Percentiles rank a stretch among this genome's conserved stretches.
Evolutionary conservation across 2,329 filamentous ascomycete genomes (phyloP).

Genomic region (Xylariaceae sp.): DNA sequence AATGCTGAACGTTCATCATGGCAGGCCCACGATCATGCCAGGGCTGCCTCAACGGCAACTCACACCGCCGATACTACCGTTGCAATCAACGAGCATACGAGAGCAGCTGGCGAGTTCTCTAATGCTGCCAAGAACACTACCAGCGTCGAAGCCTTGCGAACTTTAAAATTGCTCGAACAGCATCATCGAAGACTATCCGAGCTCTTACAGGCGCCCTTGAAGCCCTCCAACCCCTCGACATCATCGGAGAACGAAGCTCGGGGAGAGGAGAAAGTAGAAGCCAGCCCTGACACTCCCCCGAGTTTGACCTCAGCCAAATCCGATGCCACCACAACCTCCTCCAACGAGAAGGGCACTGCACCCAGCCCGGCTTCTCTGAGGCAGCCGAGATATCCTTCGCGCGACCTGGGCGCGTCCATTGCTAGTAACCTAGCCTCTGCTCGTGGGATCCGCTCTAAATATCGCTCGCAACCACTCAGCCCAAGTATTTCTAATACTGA

Average conservation of each 20-base stretch:
- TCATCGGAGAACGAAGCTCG: conserved; percentile 32
- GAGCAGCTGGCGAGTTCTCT: conserved; percentile 84
- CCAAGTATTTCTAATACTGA: conserved; percentile 72
- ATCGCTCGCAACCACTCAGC: conserved; percentile 63
- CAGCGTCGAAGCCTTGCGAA: conserved; percentile 71
- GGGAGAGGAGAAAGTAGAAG: conserved; percentile 33
- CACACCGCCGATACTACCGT: conserved; percentile 72
- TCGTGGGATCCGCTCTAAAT: conserved; percentile 67
- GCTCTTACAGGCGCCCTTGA: conserved; percentile 68
- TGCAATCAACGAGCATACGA: conserved; percentile 81
- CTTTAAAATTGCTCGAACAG: conserved; percentile 77
- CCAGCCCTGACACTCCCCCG: conserved; percentile 17
- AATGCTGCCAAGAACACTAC: conserved; percentile 71
- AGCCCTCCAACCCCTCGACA: conserved; percentile 39
- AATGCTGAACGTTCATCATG: conserved; percentile 9
- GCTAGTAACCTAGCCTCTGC: conserved; percentile 85
- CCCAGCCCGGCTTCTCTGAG: conserved; percentile 33
- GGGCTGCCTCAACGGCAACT: conserved; percentile 73
- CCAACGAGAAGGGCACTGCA: conserved; percentile 22
- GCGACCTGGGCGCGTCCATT: conserved; percentile 76
- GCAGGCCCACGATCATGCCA: conserved; percentile 83
- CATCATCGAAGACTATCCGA: conserved; percentile 83
- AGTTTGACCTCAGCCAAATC: conserved; percentile 15
- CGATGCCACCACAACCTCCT: conserved; percentile 10
- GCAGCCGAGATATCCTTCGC: conserved; percentile 50